A percentile compares a stretch with the other conserved stretches of the same genome.
phyloP scores from a whole-genome alignment of 2,329 filamentous ascomycete genomes.

The Verticillium albo-atrum region DNA sequence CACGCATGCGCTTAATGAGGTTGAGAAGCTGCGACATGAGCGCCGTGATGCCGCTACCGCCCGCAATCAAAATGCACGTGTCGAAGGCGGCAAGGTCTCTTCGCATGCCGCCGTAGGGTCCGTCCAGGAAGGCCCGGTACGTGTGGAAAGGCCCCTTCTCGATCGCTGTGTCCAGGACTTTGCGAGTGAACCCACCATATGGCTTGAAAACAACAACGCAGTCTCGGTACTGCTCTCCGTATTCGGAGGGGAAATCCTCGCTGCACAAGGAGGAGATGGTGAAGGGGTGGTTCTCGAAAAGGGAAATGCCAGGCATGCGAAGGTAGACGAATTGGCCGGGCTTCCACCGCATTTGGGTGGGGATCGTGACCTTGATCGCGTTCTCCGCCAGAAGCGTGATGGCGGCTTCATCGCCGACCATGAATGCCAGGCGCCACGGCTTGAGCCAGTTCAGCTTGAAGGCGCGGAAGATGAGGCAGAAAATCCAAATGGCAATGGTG shows the following conservation, averaged over 20 bases:
- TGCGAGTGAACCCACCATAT: constrained; percentile 83
- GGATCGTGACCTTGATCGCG: constrained; percentile 92
- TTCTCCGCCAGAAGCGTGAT: constrained; percentile 88
- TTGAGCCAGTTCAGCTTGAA: constrained; percentile 89
- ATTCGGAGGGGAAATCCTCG: constrained; percentile 88
- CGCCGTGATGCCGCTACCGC: constrained; percentile 91
- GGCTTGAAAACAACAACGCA: constrained; percentile 90
- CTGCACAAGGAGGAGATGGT: constrained; percentile 91
- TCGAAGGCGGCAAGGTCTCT: constrained; percentile 88
- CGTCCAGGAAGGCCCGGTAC: constrained; percentile 88
- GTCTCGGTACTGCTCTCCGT: constrained; percentile 82
- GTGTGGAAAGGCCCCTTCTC: constrained; percentile 87
- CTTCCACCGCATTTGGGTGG: constrained; percentile 87
- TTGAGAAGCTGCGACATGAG: constrained; percentile 88
- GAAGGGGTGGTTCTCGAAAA: constrained; percentile 93
- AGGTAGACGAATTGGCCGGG: constrained; percentile 94
- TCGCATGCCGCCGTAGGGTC: constrained; percentile 92
- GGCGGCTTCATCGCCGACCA: constrained; percentile 87
- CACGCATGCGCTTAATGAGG: constrained; percentile 93
- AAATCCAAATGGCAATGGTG: constrained; percentile 71
- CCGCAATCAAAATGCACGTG: constrained; percentile 87
- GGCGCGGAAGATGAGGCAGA: constrained; percentile 69
- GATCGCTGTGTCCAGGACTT: constrained; percentile 76
- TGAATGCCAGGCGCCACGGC: constrained; percentile 72
- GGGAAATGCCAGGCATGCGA: constrained; percentile 85